Percentiles rank a stretch among this genome's conserved stretches.
Evolutionary conservation across 176 grass and related monocot species (phyloP).

Genomic region (Oryza coarctata): DNA sequence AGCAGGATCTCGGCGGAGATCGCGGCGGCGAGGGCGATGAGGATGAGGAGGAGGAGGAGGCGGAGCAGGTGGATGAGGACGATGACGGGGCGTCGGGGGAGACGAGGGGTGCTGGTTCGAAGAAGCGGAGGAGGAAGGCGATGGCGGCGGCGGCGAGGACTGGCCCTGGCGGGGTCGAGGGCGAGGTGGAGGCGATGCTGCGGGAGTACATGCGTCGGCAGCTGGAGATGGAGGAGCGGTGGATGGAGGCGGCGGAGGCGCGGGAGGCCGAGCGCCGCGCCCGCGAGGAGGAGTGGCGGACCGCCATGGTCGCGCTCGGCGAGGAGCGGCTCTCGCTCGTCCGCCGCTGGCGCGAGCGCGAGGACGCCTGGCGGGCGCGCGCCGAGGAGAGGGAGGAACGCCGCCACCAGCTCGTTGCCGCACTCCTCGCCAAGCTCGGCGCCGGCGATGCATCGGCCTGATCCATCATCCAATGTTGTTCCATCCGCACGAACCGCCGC

Average conservation of each 20-base stretch:
- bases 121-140: constrained; percentile 32
- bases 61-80: constrained; percentile 4
- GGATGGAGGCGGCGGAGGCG: constrained; percentile 76
- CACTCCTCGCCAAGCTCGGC: constrained; percentile 65
- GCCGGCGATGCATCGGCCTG: constrained; percentile 30
- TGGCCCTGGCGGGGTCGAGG: background rate
- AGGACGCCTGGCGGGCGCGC: constrained; percentile 65
- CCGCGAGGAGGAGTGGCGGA: constrained; percentile 84
- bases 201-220: constrained; percentile 78
- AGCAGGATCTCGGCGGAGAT: constrained; percentile 28
- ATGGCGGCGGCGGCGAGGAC: background rate
- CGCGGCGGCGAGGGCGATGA: constrained; percentile 43
- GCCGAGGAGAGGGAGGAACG: constrained; percentile 80
- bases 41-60: constrained; percentile 25
- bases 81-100: constrained; percentile 30
- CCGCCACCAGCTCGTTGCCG: constrained; percentile 60
- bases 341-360: constrained; percentile 63
- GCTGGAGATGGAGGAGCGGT: constrained; percentile 79
- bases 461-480: background rate
- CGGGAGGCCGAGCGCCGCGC: constrained; percentile 63
- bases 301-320: constrained; percentile 63
- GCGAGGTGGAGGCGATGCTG: constrained; percentile 65
- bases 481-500: background rate
- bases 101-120: background rate
- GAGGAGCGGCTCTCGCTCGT: constrained; percentile 74